Base-by-base conservation (phyloP, 2,329 filamentous ascomycete genomes). In the Apiospora arundinis region DNA sequence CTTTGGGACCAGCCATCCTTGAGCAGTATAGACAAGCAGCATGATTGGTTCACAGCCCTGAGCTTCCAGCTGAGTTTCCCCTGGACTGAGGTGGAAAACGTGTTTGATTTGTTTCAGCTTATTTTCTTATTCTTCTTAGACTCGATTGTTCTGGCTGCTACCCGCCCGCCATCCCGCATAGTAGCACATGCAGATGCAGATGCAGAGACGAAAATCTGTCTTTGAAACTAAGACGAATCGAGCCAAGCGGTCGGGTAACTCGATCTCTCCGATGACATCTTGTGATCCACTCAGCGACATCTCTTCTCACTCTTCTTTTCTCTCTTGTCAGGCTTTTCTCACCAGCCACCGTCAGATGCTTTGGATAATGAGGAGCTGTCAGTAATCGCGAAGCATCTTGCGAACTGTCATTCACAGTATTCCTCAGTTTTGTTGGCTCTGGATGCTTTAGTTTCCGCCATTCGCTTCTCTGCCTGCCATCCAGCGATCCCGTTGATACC, bases 241-340 rank as follows among this genome's bases (percentile, higher is more conserved):
- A 25, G 28, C 49, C 49, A 56, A 56, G 49, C 12, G 18, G 14
- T 32, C 49, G 49, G 49, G 52, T 60, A 21, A 60, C 52, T 37
- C 32, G 28, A 60, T 60, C 52, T n/a, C 16, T 28, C 52, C 52
- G 28, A 60, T 60, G 56, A 63, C 56, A 63, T 63, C 56, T 63
- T 63, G 56, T 63, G 56, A 63, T 63, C 56, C 56, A 63, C 56
- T 32, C 56, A 63, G 4, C 45, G 21, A n/a, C 32, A 40, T 40
- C 18, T n/a, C 56, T 40, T 40, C 56, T 40, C 32, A 40, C 45
- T n/a, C 18, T 48, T 63, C 32, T 56, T 28, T 28, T 56, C 49
- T 56, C 56, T 11, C 28, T 21, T 40, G 18, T n/a, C 32, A 9
- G 28, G 8, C 37, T 21, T 40, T 40, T 40, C 18, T 12, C 6